Conservation (phyloP, 768 basidiomycete genomes). For the Flagelloscypha sp. region DNA sequence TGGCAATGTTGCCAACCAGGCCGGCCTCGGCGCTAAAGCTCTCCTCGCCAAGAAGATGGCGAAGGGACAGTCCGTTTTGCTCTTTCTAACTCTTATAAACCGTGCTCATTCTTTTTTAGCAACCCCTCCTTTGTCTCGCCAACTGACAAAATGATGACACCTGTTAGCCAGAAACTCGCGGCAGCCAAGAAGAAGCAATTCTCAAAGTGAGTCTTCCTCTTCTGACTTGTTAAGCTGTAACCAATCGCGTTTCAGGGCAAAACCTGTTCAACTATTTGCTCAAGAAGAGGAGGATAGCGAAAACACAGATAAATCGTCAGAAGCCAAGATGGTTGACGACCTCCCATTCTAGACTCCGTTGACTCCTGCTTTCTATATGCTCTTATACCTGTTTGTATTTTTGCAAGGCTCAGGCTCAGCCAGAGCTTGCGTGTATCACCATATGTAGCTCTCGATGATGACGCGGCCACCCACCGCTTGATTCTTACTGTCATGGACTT, state of each 20-base stretch:
- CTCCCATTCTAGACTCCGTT: slow-evolving; percentile 57
- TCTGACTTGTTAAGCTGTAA: slow-evolving; percentile 4
- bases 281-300: slow-evolving; percentile 32
- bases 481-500: too few relatives aligned
- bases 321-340: slow-evolving; percentile 34
- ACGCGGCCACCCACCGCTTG: too few relatives aligned
- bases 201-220: slow-evolving; percentile 52
- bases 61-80: slow-evolving; percentile 63
- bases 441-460: too few relatives aligned
- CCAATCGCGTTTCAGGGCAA: slow-evolving; percentile 36
- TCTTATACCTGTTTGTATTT: too few relatives aligned
- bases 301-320: slow-evolving; percentile 31
- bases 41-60: slow-evolving; percentile 91
- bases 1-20: slow-evolving; percentile 53
- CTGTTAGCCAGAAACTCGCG: slow-evolving; percentile 84
- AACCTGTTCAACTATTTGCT: slow-evolving; percentile 56
- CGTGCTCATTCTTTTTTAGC: slow-evolving; percentile 29
- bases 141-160: slow-evolving; percentile 92
- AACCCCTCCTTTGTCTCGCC: slow-evolving; percentile 88
- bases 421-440: too few relatives aligned
- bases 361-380: not conserved
- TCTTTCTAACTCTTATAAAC: slow-evolving; percentile 5
- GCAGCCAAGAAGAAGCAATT: slow-evolving; percentile 94
- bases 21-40: slow-evolving; percentile 82
- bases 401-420: too few relatives aligned